Evolutionary conservation across 345 rosid species (phyloP).

Genomic region (Linum trigynum): DNA sequence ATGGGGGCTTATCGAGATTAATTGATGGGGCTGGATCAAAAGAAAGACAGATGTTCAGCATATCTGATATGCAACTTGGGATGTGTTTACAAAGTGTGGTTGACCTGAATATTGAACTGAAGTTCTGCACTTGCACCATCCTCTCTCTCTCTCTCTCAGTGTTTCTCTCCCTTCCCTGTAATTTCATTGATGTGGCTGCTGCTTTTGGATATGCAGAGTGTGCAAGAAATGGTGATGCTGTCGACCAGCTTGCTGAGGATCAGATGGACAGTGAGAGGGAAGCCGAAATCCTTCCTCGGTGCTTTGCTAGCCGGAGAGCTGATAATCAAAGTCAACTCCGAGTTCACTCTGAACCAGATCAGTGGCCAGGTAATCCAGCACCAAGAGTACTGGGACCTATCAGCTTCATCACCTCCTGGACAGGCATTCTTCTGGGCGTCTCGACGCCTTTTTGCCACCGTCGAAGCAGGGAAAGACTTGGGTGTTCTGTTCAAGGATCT

Average conservation of each 20-base stretch:
- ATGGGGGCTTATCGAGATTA: too few species aligned
- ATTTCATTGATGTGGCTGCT: neutral
- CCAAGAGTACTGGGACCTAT: constrained; percentile 75
- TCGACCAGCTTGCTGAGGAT: constrained; percentile 68
- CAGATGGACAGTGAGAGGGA: constrained; percentile 71
- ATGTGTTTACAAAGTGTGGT: too few species aligned
- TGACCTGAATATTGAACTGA: too few species aligned
- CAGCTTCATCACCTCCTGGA: constrained; percentile 46
- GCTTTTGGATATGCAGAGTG: constrained; percentile 29
- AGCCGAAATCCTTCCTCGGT: constrained; percentile 46
- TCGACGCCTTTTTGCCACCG: constrained; percentile 46
- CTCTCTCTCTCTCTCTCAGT: neutral
- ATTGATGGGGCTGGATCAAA: too few species aligned
- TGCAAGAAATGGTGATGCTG: constrained; percentile 84
- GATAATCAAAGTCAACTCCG: constrained; percentile 45
- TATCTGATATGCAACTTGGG: too few species aligned
- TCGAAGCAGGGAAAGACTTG: constrained; percentile 63
- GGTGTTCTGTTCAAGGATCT: constrained; percentile 37
- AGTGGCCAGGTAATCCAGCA: constrained; percentile 91
- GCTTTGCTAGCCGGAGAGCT: constrained; percentile 41
- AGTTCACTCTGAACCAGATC: constrained; percentile 71
- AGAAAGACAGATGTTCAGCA: too few species aligned
- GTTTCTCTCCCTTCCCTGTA: neutral
- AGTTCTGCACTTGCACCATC: too few species aligned
- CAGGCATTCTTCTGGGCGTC: constrained; percentile 83